Conservation (phyloP, 2,329 filamentous ascomycete species). For the Colletotrichum sidae region DNA sequence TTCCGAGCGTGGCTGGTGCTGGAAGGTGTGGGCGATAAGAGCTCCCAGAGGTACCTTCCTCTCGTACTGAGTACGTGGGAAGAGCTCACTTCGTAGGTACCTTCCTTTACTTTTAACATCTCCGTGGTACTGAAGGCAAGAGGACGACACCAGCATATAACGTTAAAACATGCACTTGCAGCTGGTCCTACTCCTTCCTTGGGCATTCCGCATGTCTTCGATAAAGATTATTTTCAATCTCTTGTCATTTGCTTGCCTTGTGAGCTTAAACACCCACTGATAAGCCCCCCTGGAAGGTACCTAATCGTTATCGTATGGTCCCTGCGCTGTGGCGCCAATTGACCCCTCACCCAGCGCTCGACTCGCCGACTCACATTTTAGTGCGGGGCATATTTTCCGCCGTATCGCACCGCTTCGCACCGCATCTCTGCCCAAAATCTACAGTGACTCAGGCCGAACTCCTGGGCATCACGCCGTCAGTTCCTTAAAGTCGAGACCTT, state of each 20-base stretch:
- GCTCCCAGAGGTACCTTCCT: not conserved
- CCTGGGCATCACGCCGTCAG: constrained; percentile 27
- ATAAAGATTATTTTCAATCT: no score
- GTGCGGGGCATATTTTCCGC: constrained; percentile 38
- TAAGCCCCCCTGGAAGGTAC: not conserved
- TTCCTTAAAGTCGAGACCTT: constrained; percentile 27
- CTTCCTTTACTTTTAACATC: no score
- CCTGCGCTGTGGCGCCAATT: constrained; percentile 30
- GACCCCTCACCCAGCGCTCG: constrained; percentile 29
- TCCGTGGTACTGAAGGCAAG: no score
- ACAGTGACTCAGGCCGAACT: constrained; percentile 35
- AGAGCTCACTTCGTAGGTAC: no score
- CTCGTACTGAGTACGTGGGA: no score
- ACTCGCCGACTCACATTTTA: constrained; percentile 34
- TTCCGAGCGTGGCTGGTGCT: constrained; percentile 38
- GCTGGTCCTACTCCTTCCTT: no score
- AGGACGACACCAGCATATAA: no score
- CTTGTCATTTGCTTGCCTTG: no score
- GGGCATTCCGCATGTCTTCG: no score
- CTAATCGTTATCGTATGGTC: not conserved
- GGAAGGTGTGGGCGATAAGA: constrained; percentile 1
- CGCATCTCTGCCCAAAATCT: constrained; percentile 34
- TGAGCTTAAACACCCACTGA: not conserved
- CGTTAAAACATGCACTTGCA: no score
- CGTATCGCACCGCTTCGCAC: constrained; percentile 29